phyloP scores from a whole-genome alignment of 2,329 filamentous ascomycete genomes.

The Cladophialophora exuberans region DNA sequence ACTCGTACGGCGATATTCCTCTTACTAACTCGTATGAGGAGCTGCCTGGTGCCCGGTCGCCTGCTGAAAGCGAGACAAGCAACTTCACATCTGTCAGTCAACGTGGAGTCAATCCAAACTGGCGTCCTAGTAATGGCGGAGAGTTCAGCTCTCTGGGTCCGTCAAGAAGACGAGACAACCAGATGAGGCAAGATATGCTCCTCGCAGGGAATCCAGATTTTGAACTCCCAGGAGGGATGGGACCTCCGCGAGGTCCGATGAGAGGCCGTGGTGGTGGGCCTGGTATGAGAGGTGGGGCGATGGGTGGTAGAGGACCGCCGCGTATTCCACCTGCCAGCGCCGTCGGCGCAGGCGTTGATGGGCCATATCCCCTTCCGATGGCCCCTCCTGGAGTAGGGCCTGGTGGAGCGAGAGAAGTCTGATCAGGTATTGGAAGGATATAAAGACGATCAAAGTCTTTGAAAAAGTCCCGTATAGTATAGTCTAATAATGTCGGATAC shows the following conservation, averaged over 20 bases:
- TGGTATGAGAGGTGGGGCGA: conserved; percentile 24
- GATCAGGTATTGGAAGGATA: too few relatives aligned
- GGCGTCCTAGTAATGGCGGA: conserved; percentile 62
- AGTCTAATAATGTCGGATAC: conserved; percentile 14
- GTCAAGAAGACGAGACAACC: conserved; percentile 51
- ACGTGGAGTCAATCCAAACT: conserved; percentile 83
- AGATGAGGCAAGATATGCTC: conserved; percentile 70
- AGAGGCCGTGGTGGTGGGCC: conserved; percentile 18
- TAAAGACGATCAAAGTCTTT: conserved; percentile 1
- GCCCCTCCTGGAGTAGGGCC: conserved; percentile 4
- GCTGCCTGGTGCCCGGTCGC: conserved; percentile 67
- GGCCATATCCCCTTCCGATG: conserved; percentile 24
- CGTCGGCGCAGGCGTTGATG: conserved; percentile 18
- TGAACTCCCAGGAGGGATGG: conserved; percentile 59
- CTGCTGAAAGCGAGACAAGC: conserved; percentile 75
- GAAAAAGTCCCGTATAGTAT: conserved; percentile 9
- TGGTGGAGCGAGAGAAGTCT: conserved; percentile 15
- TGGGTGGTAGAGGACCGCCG: conserved; percentile 20
- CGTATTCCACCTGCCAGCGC: conserved; percentile 24
- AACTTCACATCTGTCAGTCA: conserved; percentile 92
- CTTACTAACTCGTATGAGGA: conserved; percentile 61
- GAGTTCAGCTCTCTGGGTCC: conserved; percentile 43
- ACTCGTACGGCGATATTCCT: conserved; percentile 21
- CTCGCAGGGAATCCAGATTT: conserved; percentile 86
- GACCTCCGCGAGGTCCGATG: conserved; percentile 10